These are phyloP conservation scores for Xerocomellus amylosporus DNA, from an alignment of 768 basidiomycete species.

Conservation along the genomic window DNA sequence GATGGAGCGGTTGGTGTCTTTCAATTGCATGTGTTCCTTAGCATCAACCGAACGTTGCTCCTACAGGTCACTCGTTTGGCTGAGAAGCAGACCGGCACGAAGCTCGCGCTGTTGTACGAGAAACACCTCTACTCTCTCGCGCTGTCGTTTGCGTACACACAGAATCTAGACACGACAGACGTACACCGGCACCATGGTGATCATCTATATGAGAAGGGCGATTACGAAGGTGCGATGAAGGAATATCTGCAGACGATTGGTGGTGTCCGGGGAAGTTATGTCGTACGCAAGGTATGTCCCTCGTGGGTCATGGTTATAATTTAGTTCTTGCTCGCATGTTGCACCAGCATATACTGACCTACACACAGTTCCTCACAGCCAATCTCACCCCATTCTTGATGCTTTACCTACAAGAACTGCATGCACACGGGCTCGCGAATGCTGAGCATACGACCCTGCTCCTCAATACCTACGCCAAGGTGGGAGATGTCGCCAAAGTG, in stretches of 20 bases:
- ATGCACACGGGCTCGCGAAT: conserved; percentile 85
- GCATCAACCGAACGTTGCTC: neutral
- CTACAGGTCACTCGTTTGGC: conserved; percentile 59
- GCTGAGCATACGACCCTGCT: conserved; percentile 96
- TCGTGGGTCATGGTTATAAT: neutral
- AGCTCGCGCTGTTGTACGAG: conserved; percentile 81
- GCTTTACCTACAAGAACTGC: conserved; percentile 93
- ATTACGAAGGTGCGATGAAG: conserved; percentile 91
- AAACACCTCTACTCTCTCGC: conserved; percentile 79
- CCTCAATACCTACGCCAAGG: conserved; percentile 96
- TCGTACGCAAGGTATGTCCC: conserved; percentile 81
- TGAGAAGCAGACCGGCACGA: conserved; percentile 80
- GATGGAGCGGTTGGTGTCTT: conserved; percentile 63
- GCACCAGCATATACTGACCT: conserved; percentile 4
- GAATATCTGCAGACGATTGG: conserved; percentile 93
- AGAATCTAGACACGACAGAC: conserved; percentile 80
- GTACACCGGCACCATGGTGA: conserved; percentile 91
- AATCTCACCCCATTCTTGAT: conserved; percentile 95
- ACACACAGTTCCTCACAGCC: conserved; percentile 83
- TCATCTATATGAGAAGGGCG: conserved; percentile 83
- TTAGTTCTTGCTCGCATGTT: neutral
- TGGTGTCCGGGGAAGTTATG: conserved; percentile 87
- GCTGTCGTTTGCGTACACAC: conserved; percentile 76
- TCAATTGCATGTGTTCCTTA: neutral
- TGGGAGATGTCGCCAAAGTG: conserved; percentile 84